Evolutionary conservation across 2,329 filamentous ascomycete species (phyloP).

Genomic region (Tolypocladium album): DNA sequence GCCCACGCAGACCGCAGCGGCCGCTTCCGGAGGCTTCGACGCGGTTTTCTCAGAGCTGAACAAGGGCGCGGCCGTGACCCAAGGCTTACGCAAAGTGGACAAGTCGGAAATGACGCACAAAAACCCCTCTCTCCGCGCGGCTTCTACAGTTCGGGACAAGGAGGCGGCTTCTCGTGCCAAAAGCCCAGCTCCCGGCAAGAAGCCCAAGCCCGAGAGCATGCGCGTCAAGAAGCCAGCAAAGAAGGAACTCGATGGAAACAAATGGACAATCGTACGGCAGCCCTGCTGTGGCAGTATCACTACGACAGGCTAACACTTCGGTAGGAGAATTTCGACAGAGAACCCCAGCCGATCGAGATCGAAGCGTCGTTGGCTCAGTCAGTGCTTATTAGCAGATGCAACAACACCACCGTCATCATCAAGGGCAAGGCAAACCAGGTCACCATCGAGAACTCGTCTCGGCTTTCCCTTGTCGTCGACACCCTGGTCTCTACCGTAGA

Average conservation of each 20-base stretch:
- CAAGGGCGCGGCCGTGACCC: conserved; percentile 77
- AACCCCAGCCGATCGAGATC: conserved; percentile 62
- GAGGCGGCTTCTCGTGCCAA: conserved; percentile 52
- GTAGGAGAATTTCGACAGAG: conserved; percentile 84
- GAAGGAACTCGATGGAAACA: conserved; percentile 76
- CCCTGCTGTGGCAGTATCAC: neutral
- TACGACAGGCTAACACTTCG: conserved; percentile 2
- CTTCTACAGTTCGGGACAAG: conserved; percentile 56
- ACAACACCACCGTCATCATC: conserved; percentile 79
- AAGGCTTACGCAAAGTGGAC: conserved; percentile 85
- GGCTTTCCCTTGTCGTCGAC: conserved; percentile 79
- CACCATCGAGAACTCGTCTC: conserved; percentile 80
- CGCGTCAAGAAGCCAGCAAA: conserved; percentile 70
- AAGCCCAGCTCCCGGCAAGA: conserved; percentile 80
- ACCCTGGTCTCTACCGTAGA: conserved; percentile 85
- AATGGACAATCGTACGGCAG: conserved; percentile 71
- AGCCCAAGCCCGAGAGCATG: conserved; percentile 79
- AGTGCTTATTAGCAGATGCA: conserved; percentile 84
- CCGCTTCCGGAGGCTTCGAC: conserved; percentile 52
- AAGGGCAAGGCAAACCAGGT: conserved; percentile 96
- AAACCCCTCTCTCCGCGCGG: conserved; percentile 75
- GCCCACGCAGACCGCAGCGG: conserved; percentile 9
- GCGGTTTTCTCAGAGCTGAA: conserved; percentile 92
- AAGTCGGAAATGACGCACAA: conserved; percentile 97
- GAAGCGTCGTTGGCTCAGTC: conserved; percentile 77